These are phyloP conservation scores for Haberlea rhodopensis DNA, from an alignment of 257 asterid species.

Conservation along the genomic window DNA sequence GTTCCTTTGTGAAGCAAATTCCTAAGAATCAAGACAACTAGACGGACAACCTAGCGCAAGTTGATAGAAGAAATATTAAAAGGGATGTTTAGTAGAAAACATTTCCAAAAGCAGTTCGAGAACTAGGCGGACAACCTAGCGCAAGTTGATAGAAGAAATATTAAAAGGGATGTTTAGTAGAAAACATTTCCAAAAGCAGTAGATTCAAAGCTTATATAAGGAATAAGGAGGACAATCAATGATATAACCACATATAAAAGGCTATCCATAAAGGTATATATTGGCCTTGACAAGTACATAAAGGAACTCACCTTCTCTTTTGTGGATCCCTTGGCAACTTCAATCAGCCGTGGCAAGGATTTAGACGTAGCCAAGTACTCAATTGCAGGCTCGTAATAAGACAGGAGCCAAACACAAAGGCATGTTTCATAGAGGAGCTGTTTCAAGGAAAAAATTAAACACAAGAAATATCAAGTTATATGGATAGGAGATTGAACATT, in stretches of 20 bases:
- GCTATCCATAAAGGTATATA: slow-evolving; percentile 7
- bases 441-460: slow-evolving; percentile 25
- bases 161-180: too few relatives aligned
- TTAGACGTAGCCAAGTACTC: slow-evolving; percentile 80
- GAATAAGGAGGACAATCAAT: slow-evolving; percentile 18
- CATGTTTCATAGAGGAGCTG: slow-evolving; percentile 94
- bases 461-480: slow-evolving; percentile 14
- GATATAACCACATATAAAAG: slow-evolving; percentile 15
- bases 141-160: too few relatives aligned
- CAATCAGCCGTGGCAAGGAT: slow-evolving; percentile 59
- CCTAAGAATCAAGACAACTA: slow-evolving; percentile 72
- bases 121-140: too few relatives aligned
- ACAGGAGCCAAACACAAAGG: slow-evolving; percentile 82
- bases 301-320: slow-evolving; percentile 70
- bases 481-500: slow-evolving; percentile 12
- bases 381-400: slow-evolving; percentile 84
- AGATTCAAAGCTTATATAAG: slow-evolving; percentile 10
- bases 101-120: too few relatives aligned
- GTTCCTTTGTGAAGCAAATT: slow-evolving; percentile 77
- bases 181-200: too few relatives aligned
- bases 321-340: slow-evolving; percentile 84
- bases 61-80: too few relatives aligned
- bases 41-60: too few relatives aligned
- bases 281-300: slow-evolving; percentile 8
- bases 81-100: too few relatives aligned